Base-by-base conservation (phyloP, 2,329 filamentous ascomycete species). In the Monosporascus sp. region DNA sequence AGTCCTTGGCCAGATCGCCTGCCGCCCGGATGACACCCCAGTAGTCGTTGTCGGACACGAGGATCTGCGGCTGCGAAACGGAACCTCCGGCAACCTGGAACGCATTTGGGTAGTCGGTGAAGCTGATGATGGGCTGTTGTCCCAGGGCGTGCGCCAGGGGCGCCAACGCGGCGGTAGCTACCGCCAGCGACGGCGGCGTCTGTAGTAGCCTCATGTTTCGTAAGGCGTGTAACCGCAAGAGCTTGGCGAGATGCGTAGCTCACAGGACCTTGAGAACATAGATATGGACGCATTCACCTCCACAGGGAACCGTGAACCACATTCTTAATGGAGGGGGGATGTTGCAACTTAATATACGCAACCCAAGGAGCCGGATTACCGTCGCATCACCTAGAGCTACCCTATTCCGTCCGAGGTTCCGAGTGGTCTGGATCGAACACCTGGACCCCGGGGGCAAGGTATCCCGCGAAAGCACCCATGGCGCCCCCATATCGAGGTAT, bases 11-110 rank as follows among this genome's bases (percentile, higher is more conserved):
- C 9, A 90, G 75, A 66, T 90, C 86, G 39, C 83, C 75, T 0
- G 84, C 86, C 5, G 83, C 84, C 25, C 85, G 79, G 51, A 88
- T 75, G 1, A 89, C 86, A 52, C 84, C 86, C 70, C 82, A 85
- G 73, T 81, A 86, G 54, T 89, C 85, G 51, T 80, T 71, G 20
- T 67, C 61, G 9, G 81, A 80, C n/a, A 84, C 72, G 3, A 80
- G 70, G 49, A 86, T 81, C 52, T 68, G 65, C 9, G 66, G 64
- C 20, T 54, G 58, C 1, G 62, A 51, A 39, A 64, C 57, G 11
- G 55, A 47, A 8, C 64, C 60, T 9, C 66, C 65, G 36, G 58
- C 58, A 22, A 68, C 34, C 50, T 63, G 64, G 24, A 68, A 59
- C 48, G 59, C 58, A 2, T 54, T 58, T 3, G 57, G 49, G 6